These are phyloP conservation scores for Echium plantagineum DNA, from an alignment of 257 asterid genomes.

Conservation along the genomic window DNA sequence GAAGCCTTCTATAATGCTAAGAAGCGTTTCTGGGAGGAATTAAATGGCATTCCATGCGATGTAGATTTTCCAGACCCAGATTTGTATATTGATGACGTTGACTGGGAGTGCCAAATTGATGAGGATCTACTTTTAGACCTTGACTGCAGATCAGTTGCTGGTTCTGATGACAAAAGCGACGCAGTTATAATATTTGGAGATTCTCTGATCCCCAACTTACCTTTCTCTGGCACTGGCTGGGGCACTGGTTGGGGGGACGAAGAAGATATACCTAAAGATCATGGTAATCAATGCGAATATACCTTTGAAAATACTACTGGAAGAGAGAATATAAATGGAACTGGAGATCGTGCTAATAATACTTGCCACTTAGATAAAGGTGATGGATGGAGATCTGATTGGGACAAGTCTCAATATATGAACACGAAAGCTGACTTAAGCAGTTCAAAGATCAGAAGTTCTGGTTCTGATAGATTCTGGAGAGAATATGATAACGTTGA, in stretches of 20 bases:
- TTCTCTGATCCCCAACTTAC: constrained; percentile 27
- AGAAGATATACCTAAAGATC: constrained; percentile 17
- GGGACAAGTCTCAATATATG: constrained; percentile 24
- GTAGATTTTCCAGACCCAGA: constrained; percentile 42
- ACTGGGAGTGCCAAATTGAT: constrained; percentile 42
- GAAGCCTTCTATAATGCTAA: constrained; percentile 58
- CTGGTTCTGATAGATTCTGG: constrained; percentile 11
- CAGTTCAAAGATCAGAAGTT: constrained; percentile 3
- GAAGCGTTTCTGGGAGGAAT: constrained; percentile 49
- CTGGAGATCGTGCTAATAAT: constrained; percentile 15
- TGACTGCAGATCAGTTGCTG: constrained; percentile 17
- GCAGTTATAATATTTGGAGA: constrained; percentile 53
- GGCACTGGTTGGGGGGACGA: constrained; percentile 39
- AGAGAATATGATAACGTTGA: constrained; percentile 19
- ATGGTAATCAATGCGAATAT: constrained; percentile 18
- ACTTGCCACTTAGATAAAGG: constrained; percentile 16
- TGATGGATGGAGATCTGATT: constrained; percentile 19
- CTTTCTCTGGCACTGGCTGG: constrained; percentile 43
- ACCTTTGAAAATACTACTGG: constrained; percentile 9
- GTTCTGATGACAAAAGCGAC: constrained; percentile 21
- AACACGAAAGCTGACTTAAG: constrained; percentile 19
- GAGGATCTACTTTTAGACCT: constrained; percentile 21
- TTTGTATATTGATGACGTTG: constrained; percentile 44
- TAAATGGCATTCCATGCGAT: constrained; percentile 38
- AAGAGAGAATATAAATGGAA: constrained; percentile 18